Conservation (phyloP, 1,284 basidiomycete species). For the Cryptococcus floricola region DNA sequence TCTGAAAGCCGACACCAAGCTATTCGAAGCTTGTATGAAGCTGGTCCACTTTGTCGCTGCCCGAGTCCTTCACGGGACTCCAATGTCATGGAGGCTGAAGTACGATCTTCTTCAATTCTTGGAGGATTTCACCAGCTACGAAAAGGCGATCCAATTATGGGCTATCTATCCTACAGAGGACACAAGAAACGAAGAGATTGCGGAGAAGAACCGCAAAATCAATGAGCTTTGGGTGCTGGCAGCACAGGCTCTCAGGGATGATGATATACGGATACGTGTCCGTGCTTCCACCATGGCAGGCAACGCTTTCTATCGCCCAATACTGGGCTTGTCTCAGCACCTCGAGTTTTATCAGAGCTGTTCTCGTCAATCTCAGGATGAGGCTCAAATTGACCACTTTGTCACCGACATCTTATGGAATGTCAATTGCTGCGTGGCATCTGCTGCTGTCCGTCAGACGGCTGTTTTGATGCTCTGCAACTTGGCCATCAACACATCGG, state of each 20-base stretch:
- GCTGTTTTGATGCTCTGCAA: conserved; percentile 86
- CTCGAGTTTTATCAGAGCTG: conserved; percentile 22
- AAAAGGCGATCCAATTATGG: conserved; percentile 52
- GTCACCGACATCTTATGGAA: conserved; percentile 72
- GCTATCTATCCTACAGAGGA: not conserved
- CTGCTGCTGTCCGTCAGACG: conserved; percentile 73
- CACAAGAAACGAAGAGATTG: conserved; percentile 17
- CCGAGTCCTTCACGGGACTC: conserved; percentile 20
- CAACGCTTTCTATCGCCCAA: conserved; percentile 30
- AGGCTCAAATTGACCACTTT: conserved; percentile 59
- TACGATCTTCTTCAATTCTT: conserved; percentile 65
- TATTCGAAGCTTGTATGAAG: conserved; percentile 53
- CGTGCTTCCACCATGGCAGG: conserved; percentile 65
- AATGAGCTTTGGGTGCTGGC: not conserved
- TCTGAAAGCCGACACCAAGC: conserved; percentile 44
- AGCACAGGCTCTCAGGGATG: conserved; percentile 54
- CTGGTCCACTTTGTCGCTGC: conserved; percentile 59
- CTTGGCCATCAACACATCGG: conserved; percentile 52
- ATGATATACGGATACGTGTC: conserved; percentile 81
- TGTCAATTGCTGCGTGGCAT: conserved; percentile 78
- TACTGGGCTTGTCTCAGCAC: conserved; percentile 20
- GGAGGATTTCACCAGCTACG: conserved; percentile 60
- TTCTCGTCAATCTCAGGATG: conserved; percentile 17
- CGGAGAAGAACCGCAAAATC: conserved; percentile 24
- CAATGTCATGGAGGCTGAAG: conserved; percentile 63